Evolutionary conservation across 2,329 filamentous ascomycete genomes (phyloP), one percentile per base, ranked within the genome.

Genomic region (Dryadomyces sulphureus): DNA sequence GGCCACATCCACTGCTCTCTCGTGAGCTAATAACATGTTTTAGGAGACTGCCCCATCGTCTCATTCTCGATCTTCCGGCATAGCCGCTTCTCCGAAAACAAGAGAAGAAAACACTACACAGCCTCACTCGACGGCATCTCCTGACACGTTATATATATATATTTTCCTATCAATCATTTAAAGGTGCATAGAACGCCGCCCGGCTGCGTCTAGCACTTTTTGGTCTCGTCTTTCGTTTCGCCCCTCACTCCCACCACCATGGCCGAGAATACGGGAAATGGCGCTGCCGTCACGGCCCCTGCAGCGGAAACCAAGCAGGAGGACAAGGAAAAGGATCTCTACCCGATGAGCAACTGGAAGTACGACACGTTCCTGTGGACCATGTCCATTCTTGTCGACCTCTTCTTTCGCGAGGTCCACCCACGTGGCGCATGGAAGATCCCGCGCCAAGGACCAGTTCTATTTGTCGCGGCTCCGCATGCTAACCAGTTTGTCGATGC

Each of bases 401-500:
- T 95, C 54, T 98, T 98, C 76, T 98, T 98, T 70, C 82, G 92
- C 55, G 92, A 98, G 65, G 87, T 98, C 16, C 89, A 96, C 60
- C 92, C 92, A 12, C 77, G 92, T 53, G 88, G 88, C 54, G 86
- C 89, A 52, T 98, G 92, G 88, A 90, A 89, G 63, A 84, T 98
- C 39, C 92, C 92, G 39, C 79, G 83, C 57, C 75, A 78, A 52
- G 92, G 89, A 0, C 89, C 92, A 1, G 77, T 98, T 52, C 85
- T 98, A 49, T 92, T 98, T 58, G 92, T 98, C 54, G 92, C 89
- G 39, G 92, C 90, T 46, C 92, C 92, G 54, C 92, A 98, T 70
- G 90, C 90, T 49, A 98, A 98, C 62, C 87, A 94, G 81, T 98
- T 98, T 55, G 89, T 96, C 59, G 92, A 98, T 59, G 90, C 88